Evolutionary conservation across 192 early-diverging fungal species (phyloP).

Genomic region (Gryganskiella cystojenkinii): DNA sequence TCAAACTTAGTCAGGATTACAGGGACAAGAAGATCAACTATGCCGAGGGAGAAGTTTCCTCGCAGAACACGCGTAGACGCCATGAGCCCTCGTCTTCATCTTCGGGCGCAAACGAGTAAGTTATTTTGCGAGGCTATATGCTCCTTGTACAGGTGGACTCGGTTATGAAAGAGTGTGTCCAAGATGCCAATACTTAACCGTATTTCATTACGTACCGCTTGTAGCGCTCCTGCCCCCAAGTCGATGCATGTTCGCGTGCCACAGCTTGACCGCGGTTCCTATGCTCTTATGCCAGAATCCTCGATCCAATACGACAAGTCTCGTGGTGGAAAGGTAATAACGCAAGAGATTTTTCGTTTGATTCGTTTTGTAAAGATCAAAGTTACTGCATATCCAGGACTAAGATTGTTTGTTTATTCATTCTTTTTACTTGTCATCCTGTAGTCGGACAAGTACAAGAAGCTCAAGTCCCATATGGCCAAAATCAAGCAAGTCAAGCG

Average conservation of each 20-base stretch:
- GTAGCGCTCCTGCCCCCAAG: conserved; percentile 17
- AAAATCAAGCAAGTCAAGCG: conserved; percentile 54
- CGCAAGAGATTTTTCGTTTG: too few relatives aligned
- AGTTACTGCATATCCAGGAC: too few relatives aligned
- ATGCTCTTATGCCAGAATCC: conserved; percentile 46
- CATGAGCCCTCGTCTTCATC: neutral
- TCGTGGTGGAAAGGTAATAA: conserved; percentile 41
- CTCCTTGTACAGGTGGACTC: too few relatives aligned
- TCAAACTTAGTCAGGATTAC: conserved; percentile 82
- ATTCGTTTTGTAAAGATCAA: too few relatives aligned
- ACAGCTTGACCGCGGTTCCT: conserved; percentile 31
- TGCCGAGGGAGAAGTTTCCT: conserved; percentile 5
- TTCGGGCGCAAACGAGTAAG: conserved; percentile 29
- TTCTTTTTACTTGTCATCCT: neutral
- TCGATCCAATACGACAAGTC: conserved; percentile 45
- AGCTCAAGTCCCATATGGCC: conserved; percentile 52
- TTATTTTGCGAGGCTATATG: neutral
- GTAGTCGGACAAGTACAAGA: conserved; percentile 50
- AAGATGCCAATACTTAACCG: neutral
- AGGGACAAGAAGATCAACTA: conserved; percentile 61
- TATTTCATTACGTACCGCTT: neutral
- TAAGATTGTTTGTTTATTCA: neutral
- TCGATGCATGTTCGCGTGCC: conserved; percentile 42
- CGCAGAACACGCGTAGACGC: conserved; percentile 21
- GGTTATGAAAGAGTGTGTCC: too few relatives aligned